A percentile compares a stretch with the other conserved stretches of the same genome.
Evolutionary conservation across 208 protist genomes (phyloP).

Genomic region (Crithidia acanthocephali): DNA sequence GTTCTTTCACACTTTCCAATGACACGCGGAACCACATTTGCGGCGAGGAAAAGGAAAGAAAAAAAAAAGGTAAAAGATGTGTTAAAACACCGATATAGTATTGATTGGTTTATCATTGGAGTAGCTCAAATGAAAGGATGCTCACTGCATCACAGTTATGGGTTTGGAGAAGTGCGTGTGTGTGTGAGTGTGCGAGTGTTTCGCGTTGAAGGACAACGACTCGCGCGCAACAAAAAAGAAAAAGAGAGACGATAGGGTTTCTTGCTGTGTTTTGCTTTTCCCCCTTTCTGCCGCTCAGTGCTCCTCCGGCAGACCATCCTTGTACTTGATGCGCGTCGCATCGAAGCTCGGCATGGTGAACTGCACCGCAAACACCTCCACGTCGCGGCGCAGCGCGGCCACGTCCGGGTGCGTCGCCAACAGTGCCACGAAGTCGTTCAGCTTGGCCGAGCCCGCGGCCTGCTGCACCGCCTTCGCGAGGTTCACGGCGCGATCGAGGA

Average conservation of each 20-base stretch:
- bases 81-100: neutral
- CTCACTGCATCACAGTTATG: no score
- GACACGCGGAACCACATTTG: no score
- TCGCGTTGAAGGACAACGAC: no score
- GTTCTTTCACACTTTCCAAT: no score
- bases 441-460: slow-evolving; percentile 53
- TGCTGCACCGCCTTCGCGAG: slow-evolving; percentile 81
- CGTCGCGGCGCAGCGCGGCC: slow-evolving; percentile 69
- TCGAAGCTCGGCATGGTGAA: slow-evolving; percentile 93
- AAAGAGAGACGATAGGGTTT: slow-evolving; percentile 8
- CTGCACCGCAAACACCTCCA: slow-evolving; percentile 77
- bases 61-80: neutral
- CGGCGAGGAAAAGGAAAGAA: neutral
- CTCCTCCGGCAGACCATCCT: slow-evolving; percentile 55
- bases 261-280: neutral
- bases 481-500: slow-evolving; percentile 89
- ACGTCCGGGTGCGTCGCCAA: slow-evolving; percentile 46
- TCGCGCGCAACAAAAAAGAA: slow-evolving; percentile 3
- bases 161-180: no score
- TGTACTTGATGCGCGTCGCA: slow-evolving; percentile 68
- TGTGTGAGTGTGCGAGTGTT: no score
- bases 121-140: slow-evolving; percentile 1
- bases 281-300: neutral
- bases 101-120: neutral
- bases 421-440: slow-evolving; percentile 78